These are phyloP conservation scores for Cymbopogon citratus DNA, from an alignment of 176 grass and related monocot species.

Conservation along the genomic window DNA sequence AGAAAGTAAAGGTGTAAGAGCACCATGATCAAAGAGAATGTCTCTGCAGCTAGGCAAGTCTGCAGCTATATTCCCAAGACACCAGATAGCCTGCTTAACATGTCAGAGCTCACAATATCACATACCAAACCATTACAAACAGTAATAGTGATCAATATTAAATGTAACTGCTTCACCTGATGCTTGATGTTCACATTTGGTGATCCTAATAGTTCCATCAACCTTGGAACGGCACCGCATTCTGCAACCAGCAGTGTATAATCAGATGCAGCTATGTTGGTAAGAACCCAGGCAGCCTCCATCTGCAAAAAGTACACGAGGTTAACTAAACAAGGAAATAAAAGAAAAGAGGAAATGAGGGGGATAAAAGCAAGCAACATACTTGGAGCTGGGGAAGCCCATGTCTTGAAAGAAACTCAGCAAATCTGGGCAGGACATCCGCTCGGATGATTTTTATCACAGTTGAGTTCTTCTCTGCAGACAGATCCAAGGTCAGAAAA, in stretches of 20 bases:
- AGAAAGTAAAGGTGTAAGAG: constrained; percentile 43
- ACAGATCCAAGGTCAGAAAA: background rate
- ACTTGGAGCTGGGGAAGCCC: constrained; percentile 73
- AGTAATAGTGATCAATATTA: background rate
- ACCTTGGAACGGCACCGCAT: constrained; percentile 51
- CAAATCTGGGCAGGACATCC: constrained; percentile 63
- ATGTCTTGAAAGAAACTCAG: constrained; percentile 65
- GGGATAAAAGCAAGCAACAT: background rate
- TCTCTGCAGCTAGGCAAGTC: constrained; percentile 72
- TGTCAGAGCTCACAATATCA: constrained; percentile 20
- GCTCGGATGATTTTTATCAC: constrained; percentile 60
- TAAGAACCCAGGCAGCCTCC: constrained; percentile 81
- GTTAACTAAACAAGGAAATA: background rate
- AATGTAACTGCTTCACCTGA: constrained; percentile 46
- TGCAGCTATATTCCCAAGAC: constrained; percentile 79
- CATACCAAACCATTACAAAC: background rate
- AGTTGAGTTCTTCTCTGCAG: constrained; percentile 51
- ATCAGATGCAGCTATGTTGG: constrained; percentile 80
- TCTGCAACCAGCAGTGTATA: constrained; percentile 69
- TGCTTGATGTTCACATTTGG: constrained; percentile 52
- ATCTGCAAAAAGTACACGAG: constrained; percentile 36
- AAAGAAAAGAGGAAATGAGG: background rate
- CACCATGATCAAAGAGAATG: constrained; percentile 63
- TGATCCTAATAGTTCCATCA: constrained; percentile 66
- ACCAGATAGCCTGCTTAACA: constrained; percentile 64